Percentiles rank a stretch among this genome's conserved stretches.
Conservation (phyloP, 1,284 basidiomycete genomes). For the Apiotrichum mycotoxinovorans region DNA sequence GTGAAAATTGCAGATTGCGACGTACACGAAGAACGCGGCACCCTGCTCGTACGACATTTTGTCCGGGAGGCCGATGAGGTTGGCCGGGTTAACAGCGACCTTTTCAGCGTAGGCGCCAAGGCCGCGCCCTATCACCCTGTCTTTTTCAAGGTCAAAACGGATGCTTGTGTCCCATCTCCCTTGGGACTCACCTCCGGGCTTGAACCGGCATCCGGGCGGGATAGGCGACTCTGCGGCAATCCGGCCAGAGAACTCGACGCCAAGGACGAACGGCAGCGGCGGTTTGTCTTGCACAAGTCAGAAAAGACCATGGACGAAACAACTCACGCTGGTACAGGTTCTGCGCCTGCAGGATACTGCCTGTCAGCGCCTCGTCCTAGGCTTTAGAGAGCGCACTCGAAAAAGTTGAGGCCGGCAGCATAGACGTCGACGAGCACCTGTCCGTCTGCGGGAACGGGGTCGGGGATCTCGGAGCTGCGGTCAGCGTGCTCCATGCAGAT, state of each 20-base stretch:
- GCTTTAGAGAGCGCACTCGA: conserved; percentile 31
- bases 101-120: conserved; percentile 75
- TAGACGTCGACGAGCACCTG: conserved; percentile 80
- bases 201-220: conserved; percentile 73
- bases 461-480: conserved; percentile 53
- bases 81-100: conserved; percentile 57
- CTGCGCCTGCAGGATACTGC: conserved; percentile 69
- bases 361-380: neutral
- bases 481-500: neutral
- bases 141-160: too few species aligned
- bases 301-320: neutral
- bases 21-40: conserved; percentile 23
- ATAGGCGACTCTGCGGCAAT: conserved; percentile 72
- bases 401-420: conserved; percentile 43
- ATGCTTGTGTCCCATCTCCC: too few species aligned
- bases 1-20: neutral
- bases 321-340: conserved; percentile 71
- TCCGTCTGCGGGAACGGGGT: conserved; percentile 57
- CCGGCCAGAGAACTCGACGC: conserved; percentile 79
- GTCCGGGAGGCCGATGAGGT: conserved; percentile 60
- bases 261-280: conserved; percentile 75
- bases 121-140: conserved; percentile 82
- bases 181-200: conserved; percentile 56
- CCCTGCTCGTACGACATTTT: conserved; percentile 68
- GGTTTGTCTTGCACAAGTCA: conserved; percentile 57